Percentiles rank a stretch among this genome's conserved stretches.
Evolutionary conservation across 2,329 filamentous ascomycete genomes (phyloP).

Genomic region (Didymella arachidicola): DNA sequence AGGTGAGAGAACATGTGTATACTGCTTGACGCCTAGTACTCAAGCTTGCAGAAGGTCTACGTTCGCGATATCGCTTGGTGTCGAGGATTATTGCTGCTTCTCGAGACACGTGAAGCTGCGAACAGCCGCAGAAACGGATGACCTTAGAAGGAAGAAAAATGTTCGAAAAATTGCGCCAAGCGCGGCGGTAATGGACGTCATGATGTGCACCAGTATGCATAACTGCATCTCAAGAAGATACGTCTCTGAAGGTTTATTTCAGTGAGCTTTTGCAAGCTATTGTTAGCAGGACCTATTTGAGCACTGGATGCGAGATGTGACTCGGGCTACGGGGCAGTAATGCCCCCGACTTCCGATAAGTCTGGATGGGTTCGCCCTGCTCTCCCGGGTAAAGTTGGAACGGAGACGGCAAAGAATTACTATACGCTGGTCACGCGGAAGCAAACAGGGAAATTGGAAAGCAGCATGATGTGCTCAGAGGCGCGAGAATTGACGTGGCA

Average conservation of each 20-base stretch:
- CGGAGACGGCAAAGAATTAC: background rate
- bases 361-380: background rate
- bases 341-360: conserved; percentile 5
- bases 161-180: background rate
- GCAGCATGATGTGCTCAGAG: background rate
- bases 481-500: conserved; percentile 15
- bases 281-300: conserved; percentile 6
- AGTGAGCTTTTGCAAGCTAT: conserved; percentile 2
- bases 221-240: conserved; percentile 4
- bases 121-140: background rate
- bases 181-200: background rate
- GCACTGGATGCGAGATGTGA: conserved; percentile 3
- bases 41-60: too few species aligned
- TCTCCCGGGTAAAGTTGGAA: conserved; percentile 1
- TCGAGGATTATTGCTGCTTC: background rate
- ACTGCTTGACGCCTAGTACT: too few species aligned
- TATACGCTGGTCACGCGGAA: background rate
- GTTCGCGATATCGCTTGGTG: too few species aligned
- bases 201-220: background rate
- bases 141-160: background rate
- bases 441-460: background rate
- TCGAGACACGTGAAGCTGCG: background rate
- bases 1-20: too few species aligned
- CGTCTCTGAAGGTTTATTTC: conserved; percentile 1
- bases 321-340: conserved; percentile 8